Evolutionary conservation across 2,329 filamentous ascomycete species (phyloP).

Genomic region (Phyllosticta citrichinensis): DNA sequence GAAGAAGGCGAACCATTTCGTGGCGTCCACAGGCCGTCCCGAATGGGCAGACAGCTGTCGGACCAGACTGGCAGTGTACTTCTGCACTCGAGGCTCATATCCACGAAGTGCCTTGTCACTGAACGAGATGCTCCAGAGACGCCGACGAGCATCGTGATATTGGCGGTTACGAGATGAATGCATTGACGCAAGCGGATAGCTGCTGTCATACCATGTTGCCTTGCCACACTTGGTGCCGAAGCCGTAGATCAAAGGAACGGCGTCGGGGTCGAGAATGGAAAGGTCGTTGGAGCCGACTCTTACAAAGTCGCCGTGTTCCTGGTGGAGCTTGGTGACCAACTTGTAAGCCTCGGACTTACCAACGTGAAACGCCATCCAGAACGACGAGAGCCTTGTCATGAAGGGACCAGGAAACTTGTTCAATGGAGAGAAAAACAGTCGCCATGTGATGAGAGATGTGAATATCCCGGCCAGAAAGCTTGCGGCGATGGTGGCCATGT

Average conservation of each 20-base stretch:
- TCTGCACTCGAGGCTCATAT: constrained; percentile 1
- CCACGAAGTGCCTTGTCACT: constrained; percentile 14
- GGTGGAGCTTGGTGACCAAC: constrained; percentile 5
- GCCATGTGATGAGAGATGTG: constrained; percentile 31
- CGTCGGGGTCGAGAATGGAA: constrained; percentile 17
- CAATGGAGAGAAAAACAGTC: constrained; percentile 31
- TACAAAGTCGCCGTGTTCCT: constrained; percentile 8
- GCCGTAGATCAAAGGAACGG: constrained; percentile 15
- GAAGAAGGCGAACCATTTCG: constrained; percentile 30
- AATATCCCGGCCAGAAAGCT: constrained; percentile 12
- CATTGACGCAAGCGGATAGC: constrained; percentile 14
- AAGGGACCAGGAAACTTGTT: constrained; percentile 13
- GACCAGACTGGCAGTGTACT: background rate
- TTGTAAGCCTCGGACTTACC: background rate
- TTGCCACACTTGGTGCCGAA: constrained; percentile 28
- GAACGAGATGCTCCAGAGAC: constrained; percentile 25
- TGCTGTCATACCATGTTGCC: constrained; percentile 15
- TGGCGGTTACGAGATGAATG: constrained; percentile 21
- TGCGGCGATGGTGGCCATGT: background rate
- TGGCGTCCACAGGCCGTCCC: constrained; percentile 17
- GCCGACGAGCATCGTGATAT: constrained; percentile 22
- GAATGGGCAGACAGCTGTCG: constrained; percentile 16
- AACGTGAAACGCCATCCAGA: background rate
- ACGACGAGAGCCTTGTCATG: background rate
- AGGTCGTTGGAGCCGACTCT: constrained; percentile 15